Base-by-base conservation (phyloP, 108 stramenopile genomes). In the Conticribra guillardii region DNA sequence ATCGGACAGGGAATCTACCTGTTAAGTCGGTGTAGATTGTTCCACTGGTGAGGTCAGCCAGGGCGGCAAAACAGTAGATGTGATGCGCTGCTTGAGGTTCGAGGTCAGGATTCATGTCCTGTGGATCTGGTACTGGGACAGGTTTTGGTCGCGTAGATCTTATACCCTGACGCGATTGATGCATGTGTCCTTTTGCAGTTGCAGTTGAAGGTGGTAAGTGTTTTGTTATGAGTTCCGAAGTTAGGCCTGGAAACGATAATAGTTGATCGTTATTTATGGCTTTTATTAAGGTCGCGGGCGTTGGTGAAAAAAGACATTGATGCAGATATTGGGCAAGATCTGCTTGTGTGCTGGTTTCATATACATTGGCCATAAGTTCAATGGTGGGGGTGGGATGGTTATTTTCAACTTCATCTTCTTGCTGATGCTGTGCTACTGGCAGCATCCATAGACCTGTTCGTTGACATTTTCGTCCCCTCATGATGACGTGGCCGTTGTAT, bases 121-220 rank as follows among this genome's bases (percentile, higher is more conserved):
- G 22, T 53, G 11, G 1, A 19, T 53, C 26, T 21, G 26, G 22
- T 0, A 26, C 26, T 53, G 23, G 21, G 18, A 14, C 26, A 19
- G 1, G 52, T 53, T 53, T 55, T 55, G 54, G 8, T 55, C n/a
- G n/a, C n/a, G 21, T 53, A 1, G 52, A 53, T 22, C 52, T 2
- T 1, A 53, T 16, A 24, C 19, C 22, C 26, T 53, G 2, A 21
- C 22, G 1, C 2, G 2, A 24, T 2, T 1, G 4, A 24, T 11
- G 23, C 52, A 53, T 22, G 26, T 53, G 52, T 2, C 52, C 52
- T 53, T 53, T 53, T 1, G 58, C 58, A 18, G 33, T 59, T 14
- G 58, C 19, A 1, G 16, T 37, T 31, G 58, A 59, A 9, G 16
- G 17, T 1, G 30, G 32, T 7, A 37, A 17, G 16, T 59, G 32